phyloP scores from a whole-genome alignment of 768 basidiomycete species.

The Termitomyces sp. region DNA sequence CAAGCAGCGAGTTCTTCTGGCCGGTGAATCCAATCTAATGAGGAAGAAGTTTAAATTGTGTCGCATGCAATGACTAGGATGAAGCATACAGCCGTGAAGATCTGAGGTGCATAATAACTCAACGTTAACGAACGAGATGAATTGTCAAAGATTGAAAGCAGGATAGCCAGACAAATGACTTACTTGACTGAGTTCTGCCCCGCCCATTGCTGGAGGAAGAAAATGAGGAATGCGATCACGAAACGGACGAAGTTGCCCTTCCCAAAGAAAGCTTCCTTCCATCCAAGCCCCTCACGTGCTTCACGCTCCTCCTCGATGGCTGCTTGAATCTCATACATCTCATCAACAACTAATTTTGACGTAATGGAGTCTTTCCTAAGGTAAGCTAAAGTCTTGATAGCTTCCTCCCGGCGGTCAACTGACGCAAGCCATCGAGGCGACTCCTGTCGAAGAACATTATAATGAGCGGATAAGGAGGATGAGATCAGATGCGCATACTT shows the following conservation, averaged over 20 bases:
- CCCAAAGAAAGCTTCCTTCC: conserved; percentile 72
- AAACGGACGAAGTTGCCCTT: conserved; percentile 84
- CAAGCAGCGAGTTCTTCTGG: conserved; percentile 57
- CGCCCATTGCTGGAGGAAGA: conserved; percentile 80
- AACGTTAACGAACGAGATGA: conserved; percentile 9
- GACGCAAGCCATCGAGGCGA: conserved; percentile 78
- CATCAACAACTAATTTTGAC: conserved; percentile 48
- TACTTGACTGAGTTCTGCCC: conserved; percentile 79
- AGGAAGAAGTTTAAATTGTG: not conserved
- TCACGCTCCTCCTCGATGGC: conserved; percentile 72
- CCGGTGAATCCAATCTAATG: conserved; percentile 58
- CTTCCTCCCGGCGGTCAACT: conserved; percentile 51
- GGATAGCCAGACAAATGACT: conserved; percentile 8
- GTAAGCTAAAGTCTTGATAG: conserved; percentile 58
- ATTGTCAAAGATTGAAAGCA: not conserved
- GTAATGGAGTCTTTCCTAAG: conserved; percentile 46
- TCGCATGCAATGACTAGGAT: not conserved
- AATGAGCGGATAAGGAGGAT: not conserved
- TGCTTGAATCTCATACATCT: conserved; percentile 80
- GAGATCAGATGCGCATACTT: conserved; percentile 30
- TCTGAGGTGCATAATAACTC: conserved; percentile 72
- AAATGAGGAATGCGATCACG: conserved; percentile 76
- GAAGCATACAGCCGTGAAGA: conserved; percentile 47
- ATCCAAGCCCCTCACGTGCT: conserved; percentile 59
- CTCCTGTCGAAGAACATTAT: conserved; percentile 38